These are phyloP conservation scores for Besnoitia besnoiti DNA, from an alignment of 169 alveolate genomes.

Conservation along the genomic window DNA sequence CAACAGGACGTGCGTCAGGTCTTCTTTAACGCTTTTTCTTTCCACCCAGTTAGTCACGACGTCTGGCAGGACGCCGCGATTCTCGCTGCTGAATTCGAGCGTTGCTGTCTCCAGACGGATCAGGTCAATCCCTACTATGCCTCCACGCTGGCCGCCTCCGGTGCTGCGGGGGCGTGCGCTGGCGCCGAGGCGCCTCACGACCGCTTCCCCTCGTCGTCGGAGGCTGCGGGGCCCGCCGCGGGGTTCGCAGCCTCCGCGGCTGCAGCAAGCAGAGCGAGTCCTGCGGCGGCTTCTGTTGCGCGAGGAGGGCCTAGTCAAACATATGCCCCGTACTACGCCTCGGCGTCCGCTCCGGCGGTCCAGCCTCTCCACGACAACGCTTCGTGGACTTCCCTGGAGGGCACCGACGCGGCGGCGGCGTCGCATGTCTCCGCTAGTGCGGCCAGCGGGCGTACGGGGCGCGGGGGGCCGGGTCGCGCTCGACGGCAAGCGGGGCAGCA, in stretches of 20 bases:
- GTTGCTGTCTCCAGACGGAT: conserved; percentile 68
- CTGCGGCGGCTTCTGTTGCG: no score
- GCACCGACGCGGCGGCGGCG: not conserved
- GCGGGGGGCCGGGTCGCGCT: not conserved
- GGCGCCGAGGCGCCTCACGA: not conserved
- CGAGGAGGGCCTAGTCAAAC: no score
- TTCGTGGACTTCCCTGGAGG: not conserved
- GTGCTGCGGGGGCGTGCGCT: not conserved
- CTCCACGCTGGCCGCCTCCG: not conserved
- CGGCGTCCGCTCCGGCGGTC: not conserved
- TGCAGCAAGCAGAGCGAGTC: no score
- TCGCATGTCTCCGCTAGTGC: not conserved
- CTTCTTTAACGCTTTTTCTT: conserved; percentile 87
- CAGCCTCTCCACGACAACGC: not conserved
- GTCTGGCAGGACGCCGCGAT: conserved; percentile 82
- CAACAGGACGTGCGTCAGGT: conserved; percentile 90
- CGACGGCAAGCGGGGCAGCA: not conserved
- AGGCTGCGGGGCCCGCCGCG: not conserved
- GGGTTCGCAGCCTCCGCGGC: not conserved
- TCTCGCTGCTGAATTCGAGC: conserved; percentile 79
- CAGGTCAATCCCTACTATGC: conserved; percentile 77
- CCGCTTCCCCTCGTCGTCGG: not conserved
- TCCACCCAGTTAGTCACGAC: conserved; percentile 75
- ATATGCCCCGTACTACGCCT: not conserved
- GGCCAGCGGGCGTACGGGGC: not conserved